phyloP scores from a whole-genome alignment of 176 grass and related monocot species.

The Lolium rigidum region DNA sequence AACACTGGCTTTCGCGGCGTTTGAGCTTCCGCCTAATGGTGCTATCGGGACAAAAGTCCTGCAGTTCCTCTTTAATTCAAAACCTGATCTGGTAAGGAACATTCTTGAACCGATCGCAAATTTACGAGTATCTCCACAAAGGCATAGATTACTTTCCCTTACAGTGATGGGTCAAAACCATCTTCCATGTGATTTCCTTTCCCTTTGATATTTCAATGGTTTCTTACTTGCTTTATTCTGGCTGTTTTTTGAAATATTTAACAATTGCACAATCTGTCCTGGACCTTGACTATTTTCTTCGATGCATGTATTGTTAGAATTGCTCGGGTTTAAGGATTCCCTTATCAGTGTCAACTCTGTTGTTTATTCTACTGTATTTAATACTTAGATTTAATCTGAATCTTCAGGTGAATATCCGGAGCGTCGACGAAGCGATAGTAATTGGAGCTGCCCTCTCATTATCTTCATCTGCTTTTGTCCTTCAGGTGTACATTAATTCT shows the following conservation, averaged over 20 bases:
- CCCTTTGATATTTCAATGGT: background rate
- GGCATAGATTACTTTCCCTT: background rate
- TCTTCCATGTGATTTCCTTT: background rate
- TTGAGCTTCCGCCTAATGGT: constrained; percentile 94
- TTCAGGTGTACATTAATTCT: constrained; percentile 72
- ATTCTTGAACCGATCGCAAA: background rate
- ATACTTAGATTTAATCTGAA: constrained; percentile 29
- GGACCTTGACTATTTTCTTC: background rate
- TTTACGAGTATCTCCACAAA: background rate
- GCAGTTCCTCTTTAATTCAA: constrained; percentile 94
- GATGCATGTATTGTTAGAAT: background rate
- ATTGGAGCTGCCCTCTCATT: constrained; percentile 97
- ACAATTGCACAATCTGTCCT: background rate
- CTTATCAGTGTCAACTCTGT: constrained; percentile 4
- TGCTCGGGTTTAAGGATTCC: background rate
- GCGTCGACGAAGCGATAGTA: constrained; percentile 95
- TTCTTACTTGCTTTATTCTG: constrained; percentile 8
- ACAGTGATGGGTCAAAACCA: background rate
- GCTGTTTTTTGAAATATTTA: background rate
- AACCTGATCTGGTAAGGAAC: constrained; percentile 78
- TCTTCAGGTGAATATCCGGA: constrained; percentile 94
- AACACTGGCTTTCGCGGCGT: constrained; percentile 92
- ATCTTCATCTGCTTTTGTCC: constrained; percentile 99
- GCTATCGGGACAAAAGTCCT: constrained; percentile 93
- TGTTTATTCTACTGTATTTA: constrained; percentile 1